phyloP scores from a whole-genome alignment of 192 early-diverging fungal species.

The Backusella tarrabulga region DNA sequence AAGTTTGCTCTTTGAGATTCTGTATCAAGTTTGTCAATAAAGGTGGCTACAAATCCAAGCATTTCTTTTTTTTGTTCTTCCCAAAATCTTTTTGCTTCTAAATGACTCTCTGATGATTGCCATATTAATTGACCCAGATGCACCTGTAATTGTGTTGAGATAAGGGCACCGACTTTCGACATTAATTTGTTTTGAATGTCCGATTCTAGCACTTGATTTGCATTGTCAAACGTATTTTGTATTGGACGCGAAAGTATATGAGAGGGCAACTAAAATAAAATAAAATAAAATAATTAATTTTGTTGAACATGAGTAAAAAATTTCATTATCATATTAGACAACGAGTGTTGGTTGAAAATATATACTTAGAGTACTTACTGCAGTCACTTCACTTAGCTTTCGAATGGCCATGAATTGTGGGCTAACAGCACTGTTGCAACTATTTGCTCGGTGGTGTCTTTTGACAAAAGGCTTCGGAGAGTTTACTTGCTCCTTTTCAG shows the following conservation, averaged over 20 bases:
- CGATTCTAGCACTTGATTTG: neutral
- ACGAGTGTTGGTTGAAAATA: neutral
- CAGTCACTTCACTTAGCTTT: slow-evolving; percentile 19
- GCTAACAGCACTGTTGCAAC: slow-evolving; percentile 19
- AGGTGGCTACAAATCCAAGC: neutral
- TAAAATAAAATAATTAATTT: neutral
- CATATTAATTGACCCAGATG: slow-evolving; percentile 18
- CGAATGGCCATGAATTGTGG: slow-evolving; percentile 22
- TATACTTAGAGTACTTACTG: neutral
- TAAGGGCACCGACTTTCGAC: slow-evolving; percentile 4
- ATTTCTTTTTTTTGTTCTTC: slow-evolving; percentile 19
- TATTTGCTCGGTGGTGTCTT: neutral
- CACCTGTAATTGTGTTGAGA: slow-evolving; percentile 16
- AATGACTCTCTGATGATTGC: slow-evolving; percentile 16
- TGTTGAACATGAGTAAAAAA: neutral
- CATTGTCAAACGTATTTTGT: neutral
- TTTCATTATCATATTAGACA: neutral
- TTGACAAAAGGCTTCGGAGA: neutral
- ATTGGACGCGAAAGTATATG: neutral
- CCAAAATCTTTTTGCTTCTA: slow-evolving; percentile 19
- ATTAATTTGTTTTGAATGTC: slow-evolving; percentile 14
- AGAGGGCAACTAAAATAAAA: slow-evolving; percentile 1
- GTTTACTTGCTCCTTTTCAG: neutral
- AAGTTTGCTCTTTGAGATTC: neutral
- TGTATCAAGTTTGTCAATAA: neutral